Evolutionary conservation across 371 early-diverging fungal genomes (phyloP).

Genomic region (Mortierella sp.): DNA sequence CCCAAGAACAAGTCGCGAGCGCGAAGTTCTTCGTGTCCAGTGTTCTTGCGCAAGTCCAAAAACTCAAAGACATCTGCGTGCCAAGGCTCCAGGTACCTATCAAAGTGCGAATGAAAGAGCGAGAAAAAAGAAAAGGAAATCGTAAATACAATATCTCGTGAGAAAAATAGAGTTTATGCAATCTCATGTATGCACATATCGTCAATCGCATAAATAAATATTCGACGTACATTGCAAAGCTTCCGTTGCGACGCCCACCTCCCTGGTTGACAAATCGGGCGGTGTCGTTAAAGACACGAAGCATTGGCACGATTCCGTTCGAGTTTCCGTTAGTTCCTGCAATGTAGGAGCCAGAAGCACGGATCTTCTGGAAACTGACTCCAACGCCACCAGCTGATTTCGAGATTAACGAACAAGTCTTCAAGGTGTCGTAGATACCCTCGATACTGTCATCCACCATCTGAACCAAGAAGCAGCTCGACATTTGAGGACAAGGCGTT

Average conservation of each 20-base stretch:
- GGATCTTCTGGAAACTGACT: constrained; percentile 96
- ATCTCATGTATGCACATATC: neutral
- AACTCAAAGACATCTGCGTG: constrained; percentile 99
- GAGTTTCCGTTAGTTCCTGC: constrained; percentile 98
- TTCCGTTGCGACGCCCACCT: constrained; percentile 98
- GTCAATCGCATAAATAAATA: neutral
- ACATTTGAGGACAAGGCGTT: constrained; percentile 96
- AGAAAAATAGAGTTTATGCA: constrained; percentile 3
- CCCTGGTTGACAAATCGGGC: constrained; percentile 99
- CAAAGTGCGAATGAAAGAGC: neutral
- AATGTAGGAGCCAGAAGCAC: constrained; percentile 97
- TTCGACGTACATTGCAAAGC: constrained; percentile 94
- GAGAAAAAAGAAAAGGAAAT: neutral
- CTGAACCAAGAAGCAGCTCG: constrained; percentile 97
- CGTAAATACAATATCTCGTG: too few species aligned
- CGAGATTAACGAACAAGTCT: constrained; percentile 98
- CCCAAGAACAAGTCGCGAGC: constrained; percentile 99
- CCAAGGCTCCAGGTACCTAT: constrained; percentile 95
- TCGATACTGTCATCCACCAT: constrained; percentile 98
- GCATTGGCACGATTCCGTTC: constrained; percentile 99
- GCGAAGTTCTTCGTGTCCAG: constrained; percentile 98
- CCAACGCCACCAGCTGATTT: constrained; percentile 99
- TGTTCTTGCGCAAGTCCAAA: constrained; percentile 98
- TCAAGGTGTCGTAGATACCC: constrained; percentile 99
- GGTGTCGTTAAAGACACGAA: constrained; percentile 98